Percentiles rank a stretch among this genome's conserved stretches.
These are phyloP conservation scores for Sphagnum contortum DNA, from an alignment of 225 moss, liverwort and hornwort species.

Conservation along the genomic window DNA sequence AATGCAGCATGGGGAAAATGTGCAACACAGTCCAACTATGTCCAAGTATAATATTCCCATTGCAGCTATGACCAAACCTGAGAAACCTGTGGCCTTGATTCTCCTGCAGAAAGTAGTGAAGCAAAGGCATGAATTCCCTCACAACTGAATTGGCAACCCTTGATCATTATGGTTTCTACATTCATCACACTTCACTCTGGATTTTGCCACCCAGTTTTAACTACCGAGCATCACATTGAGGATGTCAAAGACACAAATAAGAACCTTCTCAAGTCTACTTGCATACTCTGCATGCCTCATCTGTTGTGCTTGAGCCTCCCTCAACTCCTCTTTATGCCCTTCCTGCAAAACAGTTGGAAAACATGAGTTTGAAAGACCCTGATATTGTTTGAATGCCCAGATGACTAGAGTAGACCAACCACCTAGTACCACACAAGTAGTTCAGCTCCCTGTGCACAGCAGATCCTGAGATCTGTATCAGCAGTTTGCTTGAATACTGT, in stretches of 20 bases:
- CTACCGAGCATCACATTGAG: background rate
- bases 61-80: background rate
- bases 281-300: slow-evolving; percentile 46
- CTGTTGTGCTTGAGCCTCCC: slow-evolving; percentile 50
- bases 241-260: background rate
- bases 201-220: background rate
- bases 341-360: slow-evolving; percentile 18
- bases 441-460: no score
- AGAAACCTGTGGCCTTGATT: background rate
- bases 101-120: background rate
- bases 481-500: no score
- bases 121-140: no score
- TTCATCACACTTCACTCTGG: no score
- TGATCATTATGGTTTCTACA: no score
- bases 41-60: background rate
- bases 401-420: no score
- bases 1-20: background rate
- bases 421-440: no score
- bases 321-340: slow-evolving; percentile 48
- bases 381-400: no score
- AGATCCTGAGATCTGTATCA: no score
- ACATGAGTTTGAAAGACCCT: no score
- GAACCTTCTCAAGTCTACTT: slow-evolving; percentile 38
- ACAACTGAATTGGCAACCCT: no score
- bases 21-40: background rate